phyloP scores from a whole-genome alignment of 306 rosid genomes.

The Begonia loranthoides region DNA sequence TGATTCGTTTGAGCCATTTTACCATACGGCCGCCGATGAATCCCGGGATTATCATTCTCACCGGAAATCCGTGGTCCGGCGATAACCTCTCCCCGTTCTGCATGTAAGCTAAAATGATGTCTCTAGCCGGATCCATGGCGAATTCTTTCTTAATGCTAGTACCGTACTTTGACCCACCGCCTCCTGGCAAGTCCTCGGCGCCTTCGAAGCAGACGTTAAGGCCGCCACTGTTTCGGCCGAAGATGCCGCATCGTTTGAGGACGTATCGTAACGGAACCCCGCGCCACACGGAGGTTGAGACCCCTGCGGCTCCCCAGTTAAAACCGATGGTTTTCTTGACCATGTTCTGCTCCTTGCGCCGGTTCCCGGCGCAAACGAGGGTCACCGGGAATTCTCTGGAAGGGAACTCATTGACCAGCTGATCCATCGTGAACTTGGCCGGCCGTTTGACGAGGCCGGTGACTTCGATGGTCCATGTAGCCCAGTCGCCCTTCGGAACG shows the following conservation, averaged over 20 bases:
- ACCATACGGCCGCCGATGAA: slow-evolving; percentile 77
- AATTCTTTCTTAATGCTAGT: slow-evolving; percentile 45
- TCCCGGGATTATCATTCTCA: slow-evolving; percentile 61
- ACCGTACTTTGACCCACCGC: slow-evolving; percentile 66
- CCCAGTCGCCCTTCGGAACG: slow-evolving; percentile 42
- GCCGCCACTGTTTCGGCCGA: slow-evolving; percentile 28
- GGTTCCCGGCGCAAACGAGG: slow-evolving; percentile 58
- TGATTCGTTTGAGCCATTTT: slow-evolving; percentile 70
- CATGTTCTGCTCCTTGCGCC: slow-evolving; percentile 75
- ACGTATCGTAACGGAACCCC: slow-evolving; percentile 43
- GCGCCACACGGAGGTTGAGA: slow-evolving; percentile 66
- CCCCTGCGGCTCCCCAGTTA: slow-evolving; percentile 66
- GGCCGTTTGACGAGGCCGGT: slow-evolving; percentile 51
- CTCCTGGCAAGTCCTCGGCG: slow-evolving; percentile 63
- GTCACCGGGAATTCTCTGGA: slow-evolving; percentile 41
- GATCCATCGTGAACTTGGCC: slow-evolving; percentile 33
- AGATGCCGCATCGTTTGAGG: slow-evolving; percentile 49
- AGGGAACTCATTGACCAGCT: slow-evolving; percentile 31
- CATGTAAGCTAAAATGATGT: slow-evolving; percentile 65
- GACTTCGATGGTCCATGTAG: slow-evolving; percentile 54
- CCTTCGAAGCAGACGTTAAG: slow-evolving; percentile 70
- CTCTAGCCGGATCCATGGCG: slow-evolving; percentile 70
- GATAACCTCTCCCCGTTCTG: slow-evolving; percentile 53
- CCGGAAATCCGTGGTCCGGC: slow-evolving; percentile 82
- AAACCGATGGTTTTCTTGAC: slow-evolving; percentile 64